These are phyloP conservation scores for Lentinus tigrinus DNA, from an alignment of 768 basidiomycete genomes.

Conservation along the genomic window DNA sequence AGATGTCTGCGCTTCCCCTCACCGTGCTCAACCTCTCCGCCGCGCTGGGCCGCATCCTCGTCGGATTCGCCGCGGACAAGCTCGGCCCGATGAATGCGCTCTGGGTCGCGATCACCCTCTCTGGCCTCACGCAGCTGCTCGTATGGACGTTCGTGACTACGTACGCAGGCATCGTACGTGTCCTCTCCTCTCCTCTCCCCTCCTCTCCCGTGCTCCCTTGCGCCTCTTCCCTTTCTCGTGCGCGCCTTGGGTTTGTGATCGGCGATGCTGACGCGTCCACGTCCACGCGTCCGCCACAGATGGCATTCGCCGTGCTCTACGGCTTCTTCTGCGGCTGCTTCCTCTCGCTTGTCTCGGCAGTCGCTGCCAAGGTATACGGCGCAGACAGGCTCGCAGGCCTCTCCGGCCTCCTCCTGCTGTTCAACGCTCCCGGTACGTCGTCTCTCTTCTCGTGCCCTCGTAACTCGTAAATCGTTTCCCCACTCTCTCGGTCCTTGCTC, in stretches of 20 bases:
- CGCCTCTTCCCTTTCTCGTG: neutral
- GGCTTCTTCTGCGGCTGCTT: slow-evolving; percentile 37
- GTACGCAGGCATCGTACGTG: slow-evolving; percentile 28
- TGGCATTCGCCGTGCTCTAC: slow-evolving; percentile 32
- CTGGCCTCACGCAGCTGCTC: slow-evolving; percentile 36
- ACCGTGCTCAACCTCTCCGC: slow-evolving; percentile 23
- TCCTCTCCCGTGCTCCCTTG: neutral
- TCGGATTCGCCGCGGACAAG: slow-evolving; percentile 38
- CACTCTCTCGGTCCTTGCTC: too few relatives aligned
- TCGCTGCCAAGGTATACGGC: slow-evolving; percentile 21
- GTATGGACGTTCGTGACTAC: slow-evolving; percentile 38
- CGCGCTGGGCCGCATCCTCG: slow-evolving; percentile 27
- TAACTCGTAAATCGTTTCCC: too few relatives aligned
- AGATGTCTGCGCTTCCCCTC: slow-evolving; percentile 18
- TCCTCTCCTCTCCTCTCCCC: neutral
- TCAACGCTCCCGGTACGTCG: slow-evolving; percentile 14
- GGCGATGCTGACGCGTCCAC: too few relatives aligned
- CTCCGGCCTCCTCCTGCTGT: slow-evolving; percentile 17
- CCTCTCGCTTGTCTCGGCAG: slow-evolving; percentile 33
- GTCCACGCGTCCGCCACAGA: slow-evolving; percentile 2
- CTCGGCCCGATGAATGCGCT: slow-evolving; percentile 41
- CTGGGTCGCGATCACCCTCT: slow-evolving; percentile 34
- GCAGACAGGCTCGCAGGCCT: slow-evolving; percentile 17
- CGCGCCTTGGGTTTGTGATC: neutral
- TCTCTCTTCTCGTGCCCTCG: neutral